Conservation (phyloP, 768 basidiomycete species). For the Plicaturopsis crispa region DNA sequence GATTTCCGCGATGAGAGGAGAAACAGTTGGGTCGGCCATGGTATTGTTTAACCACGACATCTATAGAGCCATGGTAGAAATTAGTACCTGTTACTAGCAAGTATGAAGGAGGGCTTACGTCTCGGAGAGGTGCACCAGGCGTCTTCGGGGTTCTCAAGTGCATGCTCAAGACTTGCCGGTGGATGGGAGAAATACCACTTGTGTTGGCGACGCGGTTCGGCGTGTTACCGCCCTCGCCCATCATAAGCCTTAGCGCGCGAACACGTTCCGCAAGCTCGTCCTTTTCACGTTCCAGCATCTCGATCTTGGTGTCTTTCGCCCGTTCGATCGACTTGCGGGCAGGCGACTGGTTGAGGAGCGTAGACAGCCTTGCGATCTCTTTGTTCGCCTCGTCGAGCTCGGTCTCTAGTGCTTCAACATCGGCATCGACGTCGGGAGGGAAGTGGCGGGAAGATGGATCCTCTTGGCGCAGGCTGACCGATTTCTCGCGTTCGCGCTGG, state of each 20-base stretch:
- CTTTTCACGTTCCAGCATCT: slow-evolving; percentile 68
- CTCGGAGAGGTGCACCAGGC: slow-evolving; percentile 70
- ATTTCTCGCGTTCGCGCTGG: slow-evolving; percentile 26
- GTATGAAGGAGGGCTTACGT: slow-evolving; percentile 39
- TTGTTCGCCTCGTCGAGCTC: slow-evolving; percentile 73
- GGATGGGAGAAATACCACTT: slow-evolving; percentile 69
- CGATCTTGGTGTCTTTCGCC: slow-evolving; percentile 69
- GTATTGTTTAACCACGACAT: slow-evolving; percentile 70
- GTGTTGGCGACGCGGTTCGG: slow-evolving; percentile 46
- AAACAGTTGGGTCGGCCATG: slow-evolving; percentile 43
- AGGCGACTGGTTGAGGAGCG: slow-evolving; percentile 62
- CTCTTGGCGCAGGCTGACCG: slow-evolving; percentile 16
- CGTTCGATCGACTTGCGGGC: slow-evolving; percentile 71
- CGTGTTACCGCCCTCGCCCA: slow-evolving; percentile 40
- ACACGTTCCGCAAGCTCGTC: slow-evolving; percentile 71
- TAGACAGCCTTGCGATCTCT: slow-evolving; percentile 67
- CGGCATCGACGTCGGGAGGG: slow-evolving; percentile 37
- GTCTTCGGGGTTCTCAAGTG: slow-evolving; percentile 66
- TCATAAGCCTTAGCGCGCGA: slow-evolving; percentile 43
- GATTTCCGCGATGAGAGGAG: slow-evolving; percentile 68
- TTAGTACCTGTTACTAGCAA: not conserved
- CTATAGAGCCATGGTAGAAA: slow-evolving; percentile 26
- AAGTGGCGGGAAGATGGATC: slow-evolving; percentile 15
- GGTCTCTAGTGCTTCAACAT: slow-evolving; percentile 59
- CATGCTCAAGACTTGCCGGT: slow-evolving; percentile 64